A percentile compares a stretch with the other conserved stretches of the same genome.
Conservation (phyloP, 129 eudicot species). For the Smallanthus sonchifolius region DNA sequence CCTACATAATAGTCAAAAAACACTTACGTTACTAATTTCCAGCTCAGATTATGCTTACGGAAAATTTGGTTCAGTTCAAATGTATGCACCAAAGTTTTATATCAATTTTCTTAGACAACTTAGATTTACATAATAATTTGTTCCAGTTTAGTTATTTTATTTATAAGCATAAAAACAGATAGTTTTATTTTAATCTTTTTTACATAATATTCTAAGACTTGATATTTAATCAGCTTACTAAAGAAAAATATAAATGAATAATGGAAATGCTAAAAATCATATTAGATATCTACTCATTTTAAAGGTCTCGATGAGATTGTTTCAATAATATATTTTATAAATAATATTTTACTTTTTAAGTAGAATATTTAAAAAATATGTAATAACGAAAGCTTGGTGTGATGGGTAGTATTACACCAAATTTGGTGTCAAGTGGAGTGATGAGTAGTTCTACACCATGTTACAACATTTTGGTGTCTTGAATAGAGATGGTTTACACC, state of each 20-base stretch:
- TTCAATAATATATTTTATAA: background rate
- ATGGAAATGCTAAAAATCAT: background rate
- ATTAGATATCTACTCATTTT: background rate
- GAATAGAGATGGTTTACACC: background rate
- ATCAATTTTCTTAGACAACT: background rate
- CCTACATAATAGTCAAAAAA: slow-evolving; percentile 35
- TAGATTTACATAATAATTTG: background rate
- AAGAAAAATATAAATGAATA: background rate
- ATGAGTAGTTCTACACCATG: background rate
- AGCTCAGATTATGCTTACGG: background rate
- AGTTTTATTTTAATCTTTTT: background rate
- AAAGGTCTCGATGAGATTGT: background rate
- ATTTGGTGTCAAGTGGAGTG: background rate
- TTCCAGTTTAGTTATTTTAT: background rate
- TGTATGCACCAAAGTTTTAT: background rate
- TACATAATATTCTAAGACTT: background rate
- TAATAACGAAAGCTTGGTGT: background rate
- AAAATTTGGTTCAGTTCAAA: background rate
- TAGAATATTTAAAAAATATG: background rate
- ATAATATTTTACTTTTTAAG: background rate
- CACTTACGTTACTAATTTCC: slow-evolving; percentile 13
- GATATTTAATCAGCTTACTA: background rate
- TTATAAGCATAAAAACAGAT: background rate
- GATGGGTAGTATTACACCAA: background rate
- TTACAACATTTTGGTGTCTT: background rate